Base-by-base conservation (phyloP, 2,329 filamentous ascomycete species). In the Elsinoe perseae region DNA sequence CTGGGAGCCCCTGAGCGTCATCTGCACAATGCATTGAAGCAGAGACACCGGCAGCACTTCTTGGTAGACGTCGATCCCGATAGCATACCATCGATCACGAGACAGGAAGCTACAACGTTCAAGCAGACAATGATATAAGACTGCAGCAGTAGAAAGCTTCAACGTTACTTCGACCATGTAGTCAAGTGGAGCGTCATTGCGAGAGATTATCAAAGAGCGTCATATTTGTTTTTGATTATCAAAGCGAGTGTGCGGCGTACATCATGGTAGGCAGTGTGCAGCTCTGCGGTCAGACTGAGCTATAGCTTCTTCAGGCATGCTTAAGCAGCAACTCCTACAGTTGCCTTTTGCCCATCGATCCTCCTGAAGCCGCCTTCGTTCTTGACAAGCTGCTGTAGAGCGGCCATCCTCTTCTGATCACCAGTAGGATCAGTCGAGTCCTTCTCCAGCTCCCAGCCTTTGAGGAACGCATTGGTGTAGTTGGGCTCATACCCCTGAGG, bases 341-440 rank as follows among this genome's bases (percentile, higher is more conserved):
- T n/a, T 18, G 16, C 20, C 20, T 42, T n/a, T 4, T 16, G 23
- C 25, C 21, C 38, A 32, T 56, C 53, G 28, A 56, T 56, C 40
- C 53, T 46, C 36, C 42, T 76, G 70, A 84, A 89, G 2, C 86
- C 86, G 42, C 86, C 86, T 38, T 79, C 72, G 40, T 69, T 70
- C 50, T 84, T 83, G 60, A 89, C 80, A 56, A 81, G 75, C 70
- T 83, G 76, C 75, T 89, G 86, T 64, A 89, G 71, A 63, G 77
- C 75, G 2, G 76, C 81, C 82, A 89, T 89, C 36, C 79, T 77
- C 79, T 85, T 86, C 80, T 90, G 86, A 64, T 90, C 86, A 9
- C 83, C 85, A 1, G 72, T 77, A 0, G 86, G 86, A 68, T 89
- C 85, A 40, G 70, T 68, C 0, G 84, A 85, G 52, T 88, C 86